Percentiles rank a stretch among this genome's conserved stretches.
phyloP scores from a whole-genome alignment of 2,329 filamentous ascomycete species.

The Talaromyces albobiverticillius region DNA sequence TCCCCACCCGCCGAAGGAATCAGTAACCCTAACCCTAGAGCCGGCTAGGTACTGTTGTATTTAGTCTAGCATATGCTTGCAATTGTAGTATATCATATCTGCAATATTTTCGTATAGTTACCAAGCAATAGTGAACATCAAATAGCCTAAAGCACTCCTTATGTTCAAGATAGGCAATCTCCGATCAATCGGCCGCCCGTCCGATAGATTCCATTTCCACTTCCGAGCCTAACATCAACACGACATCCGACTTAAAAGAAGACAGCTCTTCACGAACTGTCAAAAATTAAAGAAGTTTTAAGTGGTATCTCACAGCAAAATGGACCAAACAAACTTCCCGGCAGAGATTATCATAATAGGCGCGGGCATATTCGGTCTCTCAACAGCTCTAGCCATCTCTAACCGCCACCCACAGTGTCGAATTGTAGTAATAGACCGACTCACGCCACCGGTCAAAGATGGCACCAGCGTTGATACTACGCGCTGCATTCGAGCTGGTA shows the following conservation, averaged over 20 bases:
- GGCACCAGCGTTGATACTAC: conserved; percentile 31
- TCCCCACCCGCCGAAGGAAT: no score
- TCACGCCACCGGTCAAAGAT: conserved; percentile 21
- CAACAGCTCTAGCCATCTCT: conserved; percentile 43
- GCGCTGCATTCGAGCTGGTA: conserved; percentile 26
- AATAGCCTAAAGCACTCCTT: no score
- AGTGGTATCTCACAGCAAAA: background rate
- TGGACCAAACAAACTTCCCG: background rate
- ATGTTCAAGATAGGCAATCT: background rate
- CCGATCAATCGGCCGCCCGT: background rate
- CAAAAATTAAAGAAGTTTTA: background rate
- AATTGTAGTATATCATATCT: no score
- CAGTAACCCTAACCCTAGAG: no score
- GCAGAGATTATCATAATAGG: conserved; percentile 25
- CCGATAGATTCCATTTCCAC: background rate
- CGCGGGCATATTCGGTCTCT: conserved; percentile 28
- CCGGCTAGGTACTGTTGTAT: no score
- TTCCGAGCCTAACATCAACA: background rate
- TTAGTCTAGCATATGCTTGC: no score
- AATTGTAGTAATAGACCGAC: conserved; percentile 19
- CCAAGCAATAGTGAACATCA: no score
- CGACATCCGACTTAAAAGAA: no score
- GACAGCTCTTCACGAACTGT: no score
- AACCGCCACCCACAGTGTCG: conserved; percentile 9
- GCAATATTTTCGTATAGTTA: no score